Conservation (phyloP, 768 basidiomycete species). For the Gyrodon lividus region DNA sequence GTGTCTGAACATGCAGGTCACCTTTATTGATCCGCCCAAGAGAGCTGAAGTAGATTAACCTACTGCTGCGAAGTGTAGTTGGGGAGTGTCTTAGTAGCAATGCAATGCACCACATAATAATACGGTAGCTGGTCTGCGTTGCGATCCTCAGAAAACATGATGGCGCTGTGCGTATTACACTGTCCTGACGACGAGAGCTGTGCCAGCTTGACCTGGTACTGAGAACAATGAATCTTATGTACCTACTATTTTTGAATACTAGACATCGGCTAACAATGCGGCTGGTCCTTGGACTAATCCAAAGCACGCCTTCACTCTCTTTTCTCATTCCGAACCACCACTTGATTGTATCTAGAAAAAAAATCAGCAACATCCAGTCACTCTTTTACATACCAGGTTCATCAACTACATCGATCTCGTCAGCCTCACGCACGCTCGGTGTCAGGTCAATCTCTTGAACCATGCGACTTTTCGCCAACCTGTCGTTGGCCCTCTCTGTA, state of each 20-base stretch:
- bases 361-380: conserved; percentile 11
- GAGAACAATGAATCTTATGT: neutral
- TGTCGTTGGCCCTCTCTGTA: conserved; percentile 22
- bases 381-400: too few relatives aligned
- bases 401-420: neutral
- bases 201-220: neutral
- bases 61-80: neutral
- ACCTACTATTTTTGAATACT: too few relatives aligned
- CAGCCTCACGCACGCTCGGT: conserved; percentile 2
- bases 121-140: too few relatives aligned
- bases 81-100: neutral
- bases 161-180: too few relatives aligned
- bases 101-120: neutral
- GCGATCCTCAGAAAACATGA: too few relatives aligned
- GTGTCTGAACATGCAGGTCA: conserved; percentile 37
- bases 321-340: conserved; percentile 5
- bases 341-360: conserved; percentile 4
- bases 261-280: neutral
- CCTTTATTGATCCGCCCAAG: conserved; percentile 55
- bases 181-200: too few relatives aligned
- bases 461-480: conserved; percentile 24
- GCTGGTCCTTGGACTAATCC: neutral
- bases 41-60: conserved; percentile 48
- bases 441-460: neutral
- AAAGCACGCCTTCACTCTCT: neutral